Evolutionary conservation across 768 basidiomycete genomes (phyloP).

Genomic region (Tylopilus plumbeoviolaceoides): DNA sequence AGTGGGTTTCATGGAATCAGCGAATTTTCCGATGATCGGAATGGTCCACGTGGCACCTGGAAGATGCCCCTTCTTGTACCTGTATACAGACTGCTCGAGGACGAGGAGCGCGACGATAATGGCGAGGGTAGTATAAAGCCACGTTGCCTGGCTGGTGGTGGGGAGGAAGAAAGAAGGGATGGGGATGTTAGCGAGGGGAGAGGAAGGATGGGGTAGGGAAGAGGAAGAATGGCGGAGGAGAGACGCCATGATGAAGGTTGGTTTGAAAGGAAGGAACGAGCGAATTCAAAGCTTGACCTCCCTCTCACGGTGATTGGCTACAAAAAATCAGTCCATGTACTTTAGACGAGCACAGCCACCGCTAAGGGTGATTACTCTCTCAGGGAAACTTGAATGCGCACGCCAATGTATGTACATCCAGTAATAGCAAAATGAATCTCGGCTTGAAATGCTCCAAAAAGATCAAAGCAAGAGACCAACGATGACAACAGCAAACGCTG

Average conservation of each 20-base stretch:
- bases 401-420: not conserved
- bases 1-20: slow-evolving; percentile 86
- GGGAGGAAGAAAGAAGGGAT: slow-evolving; percentile 43
- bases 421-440: not conserved
- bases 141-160: slow-evolving; percentile 29
- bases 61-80: slow-evolving; percentile 82
- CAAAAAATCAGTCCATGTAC: slow-evolving; percentile 23
- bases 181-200: slow-evolving; percentile 41
- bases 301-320: slow-evolving; percentile 19
- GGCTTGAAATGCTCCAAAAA: not conserved
- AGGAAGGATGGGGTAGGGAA: slow-evolving; percentile 35
- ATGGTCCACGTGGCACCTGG: slow-evolving; percentile 92
- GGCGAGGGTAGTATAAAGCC: slow-evolving; percentile 68
- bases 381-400: no score
- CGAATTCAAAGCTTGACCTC: no score
- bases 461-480: slow-evolving; percentile 10
- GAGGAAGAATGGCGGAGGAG: slow-evolving; percentile 31
- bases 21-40: slow-evolving; percentile 96
- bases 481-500: not conserved
- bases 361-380: no score
- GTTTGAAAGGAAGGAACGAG: not conserved
- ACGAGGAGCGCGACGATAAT: slow-evolving; percentile 71
- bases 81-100: slow-evolving; percentile 85
- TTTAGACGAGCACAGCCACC: slow-evolving; percentile 15
- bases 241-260: slow-evolving; percentile 30